These are phyloP conservation scores for Penicillium sp. DNA, from an alignment of 2,329 filamentous ascomycete genomes.

Conservation along the genomic window DNA sequence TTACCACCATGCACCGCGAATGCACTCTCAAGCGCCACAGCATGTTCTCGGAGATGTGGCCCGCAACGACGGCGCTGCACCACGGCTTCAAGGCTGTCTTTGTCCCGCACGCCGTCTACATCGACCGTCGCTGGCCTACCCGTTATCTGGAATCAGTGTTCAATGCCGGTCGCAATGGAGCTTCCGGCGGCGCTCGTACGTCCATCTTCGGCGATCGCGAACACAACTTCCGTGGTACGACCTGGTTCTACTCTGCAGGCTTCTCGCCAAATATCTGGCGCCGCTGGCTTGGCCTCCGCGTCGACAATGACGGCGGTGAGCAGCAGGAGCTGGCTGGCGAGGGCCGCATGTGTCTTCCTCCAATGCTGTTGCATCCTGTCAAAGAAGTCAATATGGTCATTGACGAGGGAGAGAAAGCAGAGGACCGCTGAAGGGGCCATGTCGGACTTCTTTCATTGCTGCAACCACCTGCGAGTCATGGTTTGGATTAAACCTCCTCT, in stretches of 20 bases:
- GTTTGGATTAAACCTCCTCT: neutral
- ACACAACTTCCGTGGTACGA: slow-evolving; percentile 81
- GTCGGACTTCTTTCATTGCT: neutral
- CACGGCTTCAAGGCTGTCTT: slow-evolving; percentile 92
- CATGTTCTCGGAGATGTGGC: slow-evolving; percentile 97
- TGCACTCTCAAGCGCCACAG: slow-evolving; percentile 80
- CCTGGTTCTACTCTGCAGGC: slow-evolving; percentile 87
- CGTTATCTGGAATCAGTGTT: slow-evolving; percentile 74
- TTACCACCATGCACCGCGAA: slow-evolving; percentile 86
- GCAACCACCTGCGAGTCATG: neutral
- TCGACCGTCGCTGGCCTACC: slow-evolving; percentile 82
- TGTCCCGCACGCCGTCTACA: slow-evolving; percentile 82
- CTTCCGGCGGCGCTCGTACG: slow-evolving; percentile 68
- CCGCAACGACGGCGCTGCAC: slow-evolving; percentile 79
- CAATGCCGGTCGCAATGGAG: slow-evolving; percentile 74
- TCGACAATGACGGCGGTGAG: slow-evolving; percentile 75
- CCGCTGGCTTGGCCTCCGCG: slow-evolving; percentile 79
- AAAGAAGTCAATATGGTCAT: slow-evolving; percentile 67
- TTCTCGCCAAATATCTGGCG: slow-evolving; percentile 80
- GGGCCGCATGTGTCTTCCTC: slow-evolving; percentile 85
- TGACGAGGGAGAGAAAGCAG: slow-evolving; percentile 33
- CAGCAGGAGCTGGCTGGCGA: slow-evolving; percentile 71
- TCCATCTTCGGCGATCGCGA: slow-evolving; percentile 80
- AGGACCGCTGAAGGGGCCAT: slow-evolving; percentile 21
- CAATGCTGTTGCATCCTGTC: slow-evolving; percentile 84